Conservation (phyloP, 139 green algal genomes). For the Ettlia oleoabundans region DNA sequence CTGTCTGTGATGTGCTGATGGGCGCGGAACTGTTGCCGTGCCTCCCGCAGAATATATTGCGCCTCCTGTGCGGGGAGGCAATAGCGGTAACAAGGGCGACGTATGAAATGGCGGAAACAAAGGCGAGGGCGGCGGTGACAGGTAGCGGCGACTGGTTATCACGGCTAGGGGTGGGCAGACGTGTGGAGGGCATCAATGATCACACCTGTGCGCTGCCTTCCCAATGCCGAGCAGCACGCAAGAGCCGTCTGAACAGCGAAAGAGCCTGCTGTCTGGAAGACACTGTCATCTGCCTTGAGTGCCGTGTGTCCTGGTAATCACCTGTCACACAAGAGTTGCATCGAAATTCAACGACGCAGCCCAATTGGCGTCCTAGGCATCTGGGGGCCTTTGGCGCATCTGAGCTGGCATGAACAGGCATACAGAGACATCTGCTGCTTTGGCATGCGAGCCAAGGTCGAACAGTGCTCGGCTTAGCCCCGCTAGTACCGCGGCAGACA, state of each 20-base stretch:
- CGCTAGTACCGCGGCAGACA: no score
- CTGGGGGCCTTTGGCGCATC: no score
- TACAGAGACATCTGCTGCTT: no score
- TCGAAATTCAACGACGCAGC: no score
- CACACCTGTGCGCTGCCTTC: not conserved
- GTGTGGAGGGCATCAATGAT: not conserved
- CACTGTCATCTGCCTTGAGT: not conserved
- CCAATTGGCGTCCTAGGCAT: no score
- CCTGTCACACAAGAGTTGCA: no score
- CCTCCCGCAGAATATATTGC: constrained; percentile 19
- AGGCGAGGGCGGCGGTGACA: not conserved
- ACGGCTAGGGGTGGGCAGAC: not conserved
- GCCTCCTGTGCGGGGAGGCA: constrained; percentile 29
- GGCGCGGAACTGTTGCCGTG: constrained; percentile 14
- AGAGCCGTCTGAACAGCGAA: not conserved
- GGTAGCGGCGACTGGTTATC: not conserved
- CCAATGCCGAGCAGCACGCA: not conserved
- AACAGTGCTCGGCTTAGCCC: no score
- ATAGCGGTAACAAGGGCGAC: no score
- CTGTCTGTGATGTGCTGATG: not conserved
- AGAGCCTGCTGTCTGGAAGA: not conserved
- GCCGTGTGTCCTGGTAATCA: not conserved
- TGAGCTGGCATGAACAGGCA: no score
- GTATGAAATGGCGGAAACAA: no score
- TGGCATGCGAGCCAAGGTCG: no score